Percentiles rank a stretch among this genome's conserved stretches.
Evolutionary conservation across 139 green algal species (phyloP).

Genomic region (Chloropicon primus): DNA sequence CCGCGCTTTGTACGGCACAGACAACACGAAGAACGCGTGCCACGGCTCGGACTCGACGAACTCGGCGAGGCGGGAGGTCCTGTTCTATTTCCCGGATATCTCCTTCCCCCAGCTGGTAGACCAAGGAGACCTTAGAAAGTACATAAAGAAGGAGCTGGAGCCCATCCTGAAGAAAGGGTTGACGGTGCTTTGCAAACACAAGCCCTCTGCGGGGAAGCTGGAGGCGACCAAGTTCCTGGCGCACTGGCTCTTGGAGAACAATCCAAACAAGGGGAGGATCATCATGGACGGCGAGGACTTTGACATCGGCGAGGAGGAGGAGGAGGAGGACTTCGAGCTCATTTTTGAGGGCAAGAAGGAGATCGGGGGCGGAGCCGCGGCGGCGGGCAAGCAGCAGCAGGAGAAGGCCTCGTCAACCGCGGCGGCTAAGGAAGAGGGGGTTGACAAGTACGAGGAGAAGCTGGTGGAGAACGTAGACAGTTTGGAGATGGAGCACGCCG

Average conservation of each 20-base stretch:
- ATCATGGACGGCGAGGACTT: conserved; percentile 22
- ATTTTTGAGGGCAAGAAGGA: conserved; percentile 2
- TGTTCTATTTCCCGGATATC: conserved; percentile 60
- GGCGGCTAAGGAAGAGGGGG: neutral
- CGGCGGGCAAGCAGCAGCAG: no score
- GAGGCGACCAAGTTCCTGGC: conserved; percentile 55
- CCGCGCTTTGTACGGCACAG: conserved; percentile 55
- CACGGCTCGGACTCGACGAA: conserved; percentile 57
- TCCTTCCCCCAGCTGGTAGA: conserved; percentile 5
- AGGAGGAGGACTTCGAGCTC: conserved; percentile 29
- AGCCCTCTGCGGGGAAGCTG: conserved; percentile 21
- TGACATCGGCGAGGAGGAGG: conserved; percentile 28
- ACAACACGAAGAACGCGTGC: conserved; percentile 55
- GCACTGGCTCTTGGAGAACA: conserved; percentile 61
- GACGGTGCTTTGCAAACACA: conserved; percentile 42
- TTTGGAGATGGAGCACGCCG: conserved; percentile 22
- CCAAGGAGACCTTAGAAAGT: conserved; percentile 17
- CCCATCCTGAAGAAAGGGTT: conserved; percentile 49
- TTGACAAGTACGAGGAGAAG: conserved; percentile 2
- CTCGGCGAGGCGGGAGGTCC: conserved; percentile 52
- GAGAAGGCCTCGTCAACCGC: no score
- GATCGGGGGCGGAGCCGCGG: neutral
- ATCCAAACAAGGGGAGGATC: conserved; percentile 56
- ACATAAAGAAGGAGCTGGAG: conserved; percentile 41
- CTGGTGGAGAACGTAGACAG: neutral